Conservation (phyloP, 768 basidiomycete species). For the Pisolithus tinctorius region DNA sequence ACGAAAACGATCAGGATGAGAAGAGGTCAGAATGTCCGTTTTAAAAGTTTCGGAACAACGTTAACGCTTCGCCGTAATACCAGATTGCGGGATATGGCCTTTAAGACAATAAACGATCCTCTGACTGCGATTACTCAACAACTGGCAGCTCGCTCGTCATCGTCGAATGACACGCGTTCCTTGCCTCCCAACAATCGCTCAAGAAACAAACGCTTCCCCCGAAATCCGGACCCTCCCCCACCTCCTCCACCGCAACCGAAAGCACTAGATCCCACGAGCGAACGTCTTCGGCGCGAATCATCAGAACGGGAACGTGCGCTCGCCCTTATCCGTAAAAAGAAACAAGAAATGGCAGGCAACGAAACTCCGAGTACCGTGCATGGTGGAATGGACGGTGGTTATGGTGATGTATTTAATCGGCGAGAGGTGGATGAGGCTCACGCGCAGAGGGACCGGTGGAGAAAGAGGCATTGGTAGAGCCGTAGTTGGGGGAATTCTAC, state of each 20-base stretch:
- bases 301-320: constrained; percentile 69
- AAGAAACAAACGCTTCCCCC: constrained; percentile 11
- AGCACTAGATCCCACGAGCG: constrained; percentile 39
- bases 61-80: not conserved
- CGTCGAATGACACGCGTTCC: constrained; percentile 14
- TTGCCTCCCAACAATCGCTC: constrained; percentile 14
- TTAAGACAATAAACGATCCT: constrained; percentile 63
- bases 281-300: constrained; percentile 61
- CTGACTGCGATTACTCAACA: constrained; percentile 67
- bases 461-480: constrained; percentile 23
- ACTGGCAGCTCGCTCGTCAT: constrained; percentile 38
- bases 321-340: constrained; percentile 62
- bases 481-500: not conserved
- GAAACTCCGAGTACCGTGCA: constrained; percentile 68
- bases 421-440: constrained; percentile 68
- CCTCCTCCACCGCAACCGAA: constrained; percentile 11
- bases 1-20: constrained; percentile 28
- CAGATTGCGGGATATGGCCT: constrained; percentile 57
- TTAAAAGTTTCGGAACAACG: too few species aligned
- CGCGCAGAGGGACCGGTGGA: too few species aligned
- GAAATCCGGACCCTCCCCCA: constrained; percentile 3
- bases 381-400: constrained; percentile 41
- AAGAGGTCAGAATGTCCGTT: constrained; percentile 26
- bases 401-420: constrained; percentile 66
- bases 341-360: constrained; percentile 55